These are phyloP conservation scores for Amoebophrya sp. DNA, from an alignment of 169 alveolate genomes.

Conservation along the genomic window DNA sequence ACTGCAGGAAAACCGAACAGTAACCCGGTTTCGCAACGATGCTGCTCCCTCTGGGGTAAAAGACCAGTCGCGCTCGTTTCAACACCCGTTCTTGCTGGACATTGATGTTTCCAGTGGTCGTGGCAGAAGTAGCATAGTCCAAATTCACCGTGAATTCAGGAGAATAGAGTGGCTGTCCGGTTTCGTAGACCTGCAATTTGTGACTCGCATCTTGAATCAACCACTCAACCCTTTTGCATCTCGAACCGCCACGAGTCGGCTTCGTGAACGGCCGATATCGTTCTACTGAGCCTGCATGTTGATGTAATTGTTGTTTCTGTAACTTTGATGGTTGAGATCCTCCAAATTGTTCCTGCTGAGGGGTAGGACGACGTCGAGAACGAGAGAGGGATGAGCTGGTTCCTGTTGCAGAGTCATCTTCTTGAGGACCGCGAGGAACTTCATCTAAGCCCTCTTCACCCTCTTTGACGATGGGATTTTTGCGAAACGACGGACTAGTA, in stretches of 20 bases:
- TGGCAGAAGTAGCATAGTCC: neutral
- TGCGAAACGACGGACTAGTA: too few species aligned
- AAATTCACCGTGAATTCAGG: neutral
- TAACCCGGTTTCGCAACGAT: slow-evolving; percentile 2
- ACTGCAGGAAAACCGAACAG: neutral
- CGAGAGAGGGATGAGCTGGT: too few species aligned
- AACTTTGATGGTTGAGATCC: too few species aligned
- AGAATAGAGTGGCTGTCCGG: slow-evolving; percentile 15
- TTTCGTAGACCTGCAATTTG: neutral
- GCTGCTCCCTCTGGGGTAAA: neutral
- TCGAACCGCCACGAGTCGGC: neutral
- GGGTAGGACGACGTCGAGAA: too few species aligned
- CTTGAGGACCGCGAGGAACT: too few species aligned
- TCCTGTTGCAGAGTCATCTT: too few species aligned
- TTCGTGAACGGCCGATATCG: neutral
- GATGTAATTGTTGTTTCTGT: too few species aligned
- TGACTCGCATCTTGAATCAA: neutral
- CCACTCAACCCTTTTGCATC: neutral
- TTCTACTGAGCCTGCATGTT: too few species aligned
- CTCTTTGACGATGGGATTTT: too few species aligned
- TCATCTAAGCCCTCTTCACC: too few species aligned
- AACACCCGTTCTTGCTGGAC: neutral
- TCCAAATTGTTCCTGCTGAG: too few species aligned
- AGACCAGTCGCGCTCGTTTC: neutral
- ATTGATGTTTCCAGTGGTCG: too few species aligned